Base-by-base conservation (phyloP, 441 rosid species). In the Euphorbia celastroides region DNA sequence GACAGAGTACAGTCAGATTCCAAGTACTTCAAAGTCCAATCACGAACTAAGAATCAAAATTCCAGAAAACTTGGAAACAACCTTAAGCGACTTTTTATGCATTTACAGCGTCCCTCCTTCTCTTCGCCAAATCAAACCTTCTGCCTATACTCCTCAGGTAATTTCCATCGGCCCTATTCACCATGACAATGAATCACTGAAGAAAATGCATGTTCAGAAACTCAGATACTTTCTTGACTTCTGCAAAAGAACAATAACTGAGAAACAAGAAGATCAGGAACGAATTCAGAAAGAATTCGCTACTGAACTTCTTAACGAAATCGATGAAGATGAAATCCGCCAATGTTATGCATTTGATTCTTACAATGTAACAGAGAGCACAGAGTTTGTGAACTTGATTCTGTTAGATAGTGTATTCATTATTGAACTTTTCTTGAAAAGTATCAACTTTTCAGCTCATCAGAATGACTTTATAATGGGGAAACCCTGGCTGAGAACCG, bases 381-480 rank as follows among this genome's bases (percentile, higher is more conserved):
- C 36, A 0, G 2, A 42, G 9, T 75, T 75, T 2, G 32, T 56
- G 38, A 30, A 70, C 25, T 70, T 79, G 67, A 68, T 79, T 50
- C 61, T 73, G 16, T 20, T 67, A 0, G 80, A 79, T 44, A 69
- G 70, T 10, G 71, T 68, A 20, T 79, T 79, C 73, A 73, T 76
- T 27, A 17, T 79, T 7, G 78, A 73, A 50, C 65, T 73, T 26
- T 75, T 79, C 54, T 16, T 70, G 60, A 68, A 62, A 50, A 58
- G 44, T 19, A 0, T 32, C 10, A 8, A 25, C 1, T 12, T 0
- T 20, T 4, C 44, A 2, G 19, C 3, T 2, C 13, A 48, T 27
- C 27, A n/a, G 11, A n/a, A 36, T 0, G 80, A 75, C 32, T 56
- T 27, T 7, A 13, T 79, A 2, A 25, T 73, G 22, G 51, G 62